These are phyloP conservation scores for Mariannaea elegans DNA, from an alignment of 2,329 filamentous ascomycete genomes.

Conservation along the genomic window DNA sequence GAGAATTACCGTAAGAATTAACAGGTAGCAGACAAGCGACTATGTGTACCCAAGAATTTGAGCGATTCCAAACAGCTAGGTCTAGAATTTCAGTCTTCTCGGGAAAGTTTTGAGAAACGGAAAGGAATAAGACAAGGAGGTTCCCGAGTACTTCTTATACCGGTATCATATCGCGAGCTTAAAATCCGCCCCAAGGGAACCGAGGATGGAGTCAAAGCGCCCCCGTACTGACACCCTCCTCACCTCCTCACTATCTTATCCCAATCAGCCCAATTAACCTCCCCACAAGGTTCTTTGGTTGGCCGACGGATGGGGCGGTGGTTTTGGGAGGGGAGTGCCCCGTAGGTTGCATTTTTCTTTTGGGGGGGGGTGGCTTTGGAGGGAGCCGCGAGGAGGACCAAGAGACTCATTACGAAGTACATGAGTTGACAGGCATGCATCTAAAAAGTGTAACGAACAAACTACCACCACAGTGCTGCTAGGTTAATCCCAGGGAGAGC, in stretches of 20 bases:
- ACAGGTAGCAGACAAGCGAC: slow-evolving; percentile 5
- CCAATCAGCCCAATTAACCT: slow-evolving; percentile 18
- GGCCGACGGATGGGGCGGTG: slow-evolving; percentile 30
- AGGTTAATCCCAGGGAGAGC: no score
- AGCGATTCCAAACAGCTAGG: slow-evolving; percentile 1
- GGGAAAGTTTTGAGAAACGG: not conserved
- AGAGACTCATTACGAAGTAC: no score
- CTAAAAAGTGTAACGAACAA: no score
- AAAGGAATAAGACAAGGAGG: not conserved
- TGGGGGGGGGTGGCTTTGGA: not conserved
- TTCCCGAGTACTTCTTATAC: not conserved
- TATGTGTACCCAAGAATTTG: not conserved
- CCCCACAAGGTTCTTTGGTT: slow-evolving; percentile 19
- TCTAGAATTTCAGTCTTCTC: not conserved
- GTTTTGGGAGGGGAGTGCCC: slow-evolving; percentile 16
- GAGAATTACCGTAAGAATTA: slow-evolving; percentile 10
- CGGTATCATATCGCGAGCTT: slow-evolving; percentile 5
- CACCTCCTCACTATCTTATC: slow-evolving; percentile 11
- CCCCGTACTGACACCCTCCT: not conserved
- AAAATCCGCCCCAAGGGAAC: not conserved
- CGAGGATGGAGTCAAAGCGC: not conserved
- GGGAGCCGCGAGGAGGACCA: no score
- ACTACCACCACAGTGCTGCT: no score
- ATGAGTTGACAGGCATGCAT: no score
- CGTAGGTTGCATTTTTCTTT: slow-evolving; percentile 13